Percentiles rank a stretch among this genome's conserved stretches.
Conservation (phyloP, 768 basidiomycete species). For the Russula ochroleuca region DNA sequence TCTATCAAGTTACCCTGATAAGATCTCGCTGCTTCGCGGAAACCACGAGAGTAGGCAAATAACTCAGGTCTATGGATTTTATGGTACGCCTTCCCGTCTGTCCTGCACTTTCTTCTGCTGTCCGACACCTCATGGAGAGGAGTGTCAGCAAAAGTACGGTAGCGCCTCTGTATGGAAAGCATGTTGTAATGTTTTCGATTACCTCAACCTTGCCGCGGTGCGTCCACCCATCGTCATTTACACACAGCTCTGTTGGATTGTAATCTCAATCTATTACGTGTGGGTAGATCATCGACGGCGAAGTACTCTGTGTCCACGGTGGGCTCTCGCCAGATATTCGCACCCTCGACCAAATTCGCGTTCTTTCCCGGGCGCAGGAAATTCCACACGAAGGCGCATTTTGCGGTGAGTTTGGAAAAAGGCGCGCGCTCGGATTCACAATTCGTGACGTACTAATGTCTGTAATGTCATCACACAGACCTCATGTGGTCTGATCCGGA, state of each 20-base stretch:
- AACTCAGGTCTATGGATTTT: constrained; percentile 98
- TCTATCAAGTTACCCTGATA: constrained; percentile 75
- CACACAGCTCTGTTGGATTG: not conserved
- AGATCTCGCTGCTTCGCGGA: constrained; percentile 84
- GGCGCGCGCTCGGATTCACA: not conserved
- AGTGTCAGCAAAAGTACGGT: constrained; percentile 98
- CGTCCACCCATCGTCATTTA: constrained; percentile 30
- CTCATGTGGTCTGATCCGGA: constrained; percentile 99
- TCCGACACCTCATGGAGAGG: constrained; percentile 49
- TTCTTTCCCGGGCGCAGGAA: constrained; percentile 91
- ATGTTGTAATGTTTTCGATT: constrained; percentile 95
- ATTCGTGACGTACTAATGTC: not conserved
- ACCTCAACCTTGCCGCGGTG: constrained; percentile 90
- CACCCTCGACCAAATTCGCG: constrained; percentile 90
- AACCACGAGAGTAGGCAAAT: constrained; percentile 98
- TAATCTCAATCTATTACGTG: not conserved
- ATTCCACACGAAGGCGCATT: constrained; percentile 99
- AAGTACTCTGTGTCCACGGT: constrained; percentile 90
- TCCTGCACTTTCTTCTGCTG: not conserved
- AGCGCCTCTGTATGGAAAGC: constrained; percentile 95
- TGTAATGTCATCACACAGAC: constrained; percentile 43
- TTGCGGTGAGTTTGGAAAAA: constrained; percentile 54
- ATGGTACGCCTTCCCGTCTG: constrained; percentile 51
- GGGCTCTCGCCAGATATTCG: constrained; percentile 95
- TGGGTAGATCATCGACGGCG: constrained; percentile 87